Evolutionary conservation across 345 rosid genomes (phyloP).

Genomic region (Citrus trifoliata): DNA sequence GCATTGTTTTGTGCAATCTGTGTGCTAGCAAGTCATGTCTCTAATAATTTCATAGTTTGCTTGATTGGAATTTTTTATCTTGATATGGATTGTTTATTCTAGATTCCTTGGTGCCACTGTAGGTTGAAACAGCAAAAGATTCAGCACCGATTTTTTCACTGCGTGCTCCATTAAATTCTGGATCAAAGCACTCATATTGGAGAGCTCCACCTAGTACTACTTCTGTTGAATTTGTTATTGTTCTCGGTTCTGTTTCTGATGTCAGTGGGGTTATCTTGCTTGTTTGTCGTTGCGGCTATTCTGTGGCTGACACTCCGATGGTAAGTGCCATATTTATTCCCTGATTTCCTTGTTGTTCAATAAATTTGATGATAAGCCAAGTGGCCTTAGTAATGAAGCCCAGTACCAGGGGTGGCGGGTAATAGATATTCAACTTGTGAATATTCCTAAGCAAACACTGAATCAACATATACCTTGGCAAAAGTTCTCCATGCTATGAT

Average conservation of each 20-base stretch:
- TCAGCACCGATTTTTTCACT: constrained; percentile 81
- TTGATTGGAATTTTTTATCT: neutral
- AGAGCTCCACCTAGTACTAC: constrained; percentile 69
- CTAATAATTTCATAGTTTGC: neutral
- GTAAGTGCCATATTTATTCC: constrained; percentile 42
- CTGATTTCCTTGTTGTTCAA: constrained; percentile 7
- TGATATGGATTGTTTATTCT: constrained; percentile 12
- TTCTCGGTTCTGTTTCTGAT: constrained; percentile 70
- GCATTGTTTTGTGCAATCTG: neutral
- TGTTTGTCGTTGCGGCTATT: constrained; percentile 93
- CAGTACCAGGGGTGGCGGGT: neutral
- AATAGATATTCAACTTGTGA: neutral
- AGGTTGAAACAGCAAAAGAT: constrained; percentile 87
- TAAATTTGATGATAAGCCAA: neutral
- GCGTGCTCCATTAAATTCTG: constrained; percentile 63
- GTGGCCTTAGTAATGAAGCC: neutral
- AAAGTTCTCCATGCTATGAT: neutral
- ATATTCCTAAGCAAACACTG: neutral
- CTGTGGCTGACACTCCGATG: constrained; percentile 69
- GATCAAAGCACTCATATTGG: constrained; percentile 67
- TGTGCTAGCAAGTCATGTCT: neutral
- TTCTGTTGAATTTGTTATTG: constrained; percentile 64
- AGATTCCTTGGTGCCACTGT: constrained; percentile 21
- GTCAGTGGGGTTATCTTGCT: constrained; percentile 79
- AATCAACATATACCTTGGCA: neutral